Evolutionary conservation across 1,284 basidiomycete genomes (phyloP).

Genomic region (Grifola frondosa): DNA sequence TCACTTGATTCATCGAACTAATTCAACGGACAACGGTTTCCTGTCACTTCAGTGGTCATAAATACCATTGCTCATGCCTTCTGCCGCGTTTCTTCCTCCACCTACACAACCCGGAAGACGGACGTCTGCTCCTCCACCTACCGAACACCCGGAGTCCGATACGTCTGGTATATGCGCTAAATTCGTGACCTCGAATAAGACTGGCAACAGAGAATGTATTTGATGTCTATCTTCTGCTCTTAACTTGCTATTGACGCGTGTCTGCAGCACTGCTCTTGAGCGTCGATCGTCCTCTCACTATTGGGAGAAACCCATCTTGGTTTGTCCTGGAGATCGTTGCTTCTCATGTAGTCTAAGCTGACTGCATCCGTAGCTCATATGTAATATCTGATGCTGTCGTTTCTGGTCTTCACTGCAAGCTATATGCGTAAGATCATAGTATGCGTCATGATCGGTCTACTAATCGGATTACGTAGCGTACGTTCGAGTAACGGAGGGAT

Average conservation of each 20-base stretch:
- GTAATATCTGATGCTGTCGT: slow-evolving; percentile 52
- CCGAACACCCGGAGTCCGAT: no score
- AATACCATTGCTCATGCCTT: no score
- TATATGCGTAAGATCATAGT: slow-evolving; percentile 64
- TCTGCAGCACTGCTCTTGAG: slow-evolving; percentile 42
- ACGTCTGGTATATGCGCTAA: slow-evolving; percentile 76
- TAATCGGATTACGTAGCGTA: slow-evolving; percentile 42
- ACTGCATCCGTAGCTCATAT: slow-evolving; percentile 40
- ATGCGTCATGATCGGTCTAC: not conserved
- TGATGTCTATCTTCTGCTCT: not conserved
- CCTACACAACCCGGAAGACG: no score
- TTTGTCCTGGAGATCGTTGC: not conserved
- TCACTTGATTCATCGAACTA: no score
- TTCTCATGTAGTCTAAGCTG: slow-evolving; percentile 1
- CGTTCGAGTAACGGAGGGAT: slow-evolving; percentile 68
- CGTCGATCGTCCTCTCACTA: slow-evolving; percentile 59
- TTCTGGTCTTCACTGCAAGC: slow-evolving; percentile 71
- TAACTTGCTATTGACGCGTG: slow-evolving; percentile 2
- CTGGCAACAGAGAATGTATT: slow-evolving; percentile 63
- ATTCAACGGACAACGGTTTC: no score
- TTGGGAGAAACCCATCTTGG: slow-evolving; percentile 56
- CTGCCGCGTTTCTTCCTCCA: no score
- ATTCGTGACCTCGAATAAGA: slow-evolving; percentile 51
- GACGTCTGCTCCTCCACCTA: no score
- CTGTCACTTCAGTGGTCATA: no score